Evolutionary conservation across 805 yeast species (phyloP).

Genomic region (Ogataea nitratoaversa): DNA sequence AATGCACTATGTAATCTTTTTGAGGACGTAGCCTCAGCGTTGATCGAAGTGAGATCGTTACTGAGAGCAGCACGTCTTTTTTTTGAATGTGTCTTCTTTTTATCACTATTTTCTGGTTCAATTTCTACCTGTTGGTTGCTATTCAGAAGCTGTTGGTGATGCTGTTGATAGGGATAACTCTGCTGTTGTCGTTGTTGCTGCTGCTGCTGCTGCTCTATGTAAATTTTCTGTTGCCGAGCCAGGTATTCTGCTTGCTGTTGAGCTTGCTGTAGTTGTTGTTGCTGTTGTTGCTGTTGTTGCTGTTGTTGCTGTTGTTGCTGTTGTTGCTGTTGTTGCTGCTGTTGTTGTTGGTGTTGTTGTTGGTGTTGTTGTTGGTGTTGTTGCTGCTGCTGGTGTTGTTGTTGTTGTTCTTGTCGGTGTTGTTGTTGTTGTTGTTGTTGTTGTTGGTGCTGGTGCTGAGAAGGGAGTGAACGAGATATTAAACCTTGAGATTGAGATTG

Average conservation of each 20-base stretch:
- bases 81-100: slow-evolving; percentile 2
- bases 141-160: slow-evolving; percentile 9
- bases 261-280: too few relatives aligned
- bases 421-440: slow-evolving; percentile 14
- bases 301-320: slow-evolving; percentile 6
- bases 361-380: slow-evolving; percentile 2
- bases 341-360: slow-evolving; percentile 5
- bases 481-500: not conserved
- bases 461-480: not conserved
- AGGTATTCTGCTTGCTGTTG: too few relatives aligned
- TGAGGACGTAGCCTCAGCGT: not conserved
- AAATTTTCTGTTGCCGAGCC: too few relatives aligned
- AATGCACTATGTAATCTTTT: not conserved
- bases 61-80: slow-evolving; percentile 1
- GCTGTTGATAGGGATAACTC: slow-evolving; percentile 4
- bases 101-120: slow-evolving; percentile 3
- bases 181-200: slow-evolving; percentile 1
- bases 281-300: too few relatives aligned
- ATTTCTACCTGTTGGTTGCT: slow-evolving; percentile 6
- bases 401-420: slow-evolving; percentile 9
- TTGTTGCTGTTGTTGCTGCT: slow-evolving; percentile 9
- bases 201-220: not conserved
- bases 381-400: not conserved
- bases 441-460: not conserved
- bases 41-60: not conserved